These are phyloP conservation scores for Leccinum uliginosum DNA, from an alignment of 768 basidiomycete species.

Conservation along the genomic window DNA sequence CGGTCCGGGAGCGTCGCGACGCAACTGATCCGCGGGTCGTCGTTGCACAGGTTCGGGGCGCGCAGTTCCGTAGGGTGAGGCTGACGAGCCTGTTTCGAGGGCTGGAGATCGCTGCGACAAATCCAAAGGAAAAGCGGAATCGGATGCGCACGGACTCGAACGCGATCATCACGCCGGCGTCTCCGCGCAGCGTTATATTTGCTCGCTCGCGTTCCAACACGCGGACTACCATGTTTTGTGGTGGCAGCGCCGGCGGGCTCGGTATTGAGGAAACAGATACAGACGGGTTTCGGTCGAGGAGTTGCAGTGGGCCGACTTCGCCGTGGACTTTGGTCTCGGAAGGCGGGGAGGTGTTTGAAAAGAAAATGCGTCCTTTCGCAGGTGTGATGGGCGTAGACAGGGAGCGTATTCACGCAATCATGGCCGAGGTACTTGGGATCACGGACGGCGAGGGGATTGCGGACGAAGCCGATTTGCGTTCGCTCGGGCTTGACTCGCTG, in stretches of 20 bases:
- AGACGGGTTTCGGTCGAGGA: constrained; percentile 2
- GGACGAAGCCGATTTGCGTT: constrained; percentile 43
- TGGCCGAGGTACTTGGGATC: constrained; percentile 44
- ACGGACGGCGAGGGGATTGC: constrained; percentile 31
- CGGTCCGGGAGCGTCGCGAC: constrained; percentile 33
- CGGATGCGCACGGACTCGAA: constrained; percentile 27
- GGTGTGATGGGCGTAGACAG: background rate
- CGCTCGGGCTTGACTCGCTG: constrained; percentile 61
- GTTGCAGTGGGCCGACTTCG: constrained; percentile 26
- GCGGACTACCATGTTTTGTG: constrained; percentile 11
- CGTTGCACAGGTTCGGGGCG: constrained; percentile 53
- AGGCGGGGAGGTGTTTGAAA: background rate
- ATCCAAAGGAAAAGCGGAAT: constrained; percentile 2
- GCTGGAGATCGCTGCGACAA: constrained; percentile 34
- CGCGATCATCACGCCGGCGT: constrained; percentile 22
- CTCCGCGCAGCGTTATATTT: constrained; percentile 28
- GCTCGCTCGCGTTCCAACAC: constrained; percentile 27
- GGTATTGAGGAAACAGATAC: constrained; percentile 9
- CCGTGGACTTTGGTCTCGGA: constrained; percentile 41
- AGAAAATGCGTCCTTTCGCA: background rate
- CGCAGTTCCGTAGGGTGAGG: constrained; percentile 55
- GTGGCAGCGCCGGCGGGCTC: background rate
- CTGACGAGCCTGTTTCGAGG: constrained; percentile 46
- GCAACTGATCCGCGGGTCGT: constrained; percentile 31
- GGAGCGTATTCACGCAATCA: constrained; percentile 33